Conservation (phyloP, 169 alveolate species). For the Cystoisospora suis region DNA sequence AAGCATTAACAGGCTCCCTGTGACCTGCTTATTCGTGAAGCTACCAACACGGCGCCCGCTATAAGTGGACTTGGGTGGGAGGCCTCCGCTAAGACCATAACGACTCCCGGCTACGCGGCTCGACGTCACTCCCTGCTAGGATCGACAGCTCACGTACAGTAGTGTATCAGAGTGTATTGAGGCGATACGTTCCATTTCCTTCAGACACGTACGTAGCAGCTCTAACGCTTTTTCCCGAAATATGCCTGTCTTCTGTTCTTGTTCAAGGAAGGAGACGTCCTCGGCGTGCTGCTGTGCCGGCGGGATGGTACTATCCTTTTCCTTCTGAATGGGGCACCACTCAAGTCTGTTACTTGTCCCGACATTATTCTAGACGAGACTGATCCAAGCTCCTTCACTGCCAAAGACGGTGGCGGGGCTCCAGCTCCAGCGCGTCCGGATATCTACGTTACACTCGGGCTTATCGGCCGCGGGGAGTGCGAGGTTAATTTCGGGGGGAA, state of each 20-base stretch:
- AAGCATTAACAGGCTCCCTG: too few species aligned
- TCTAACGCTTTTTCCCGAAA: too few species aligned
- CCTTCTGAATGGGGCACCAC: slow-evolving; percentile 46
- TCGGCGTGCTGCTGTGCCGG: slow-evolving; percentile 50
- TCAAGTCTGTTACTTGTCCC: slow-evolving; percentile 4
- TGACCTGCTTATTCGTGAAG: too few species aligned
- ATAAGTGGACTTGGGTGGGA: too few species aligned
- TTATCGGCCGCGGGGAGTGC: slow-evolving; percentile 40
- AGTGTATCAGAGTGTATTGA: too few species aligned
- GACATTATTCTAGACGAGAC: slow-evolving; percentile 33
- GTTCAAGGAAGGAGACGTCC: slow-evolving; percentile 55
- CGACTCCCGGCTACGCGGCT: too few species aligned
- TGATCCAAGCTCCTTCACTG: slow-evolving; percentile 6
- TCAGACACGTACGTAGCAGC: too few species aligned
- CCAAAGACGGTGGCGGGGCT: neutral
- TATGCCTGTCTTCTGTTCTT: neutral
- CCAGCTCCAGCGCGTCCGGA: neutral
- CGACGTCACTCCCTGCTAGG: too few species aligned
- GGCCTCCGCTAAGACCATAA: too few species aligned
- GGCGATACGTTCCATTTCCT: too few species aligned
- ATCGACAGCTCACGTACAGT: too few species aligned
- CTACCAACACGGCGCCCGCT: too few species aligned
- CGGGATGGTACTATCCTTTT: slow-evolving; percentile 16
- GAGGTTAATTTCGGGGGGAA: slow-evolving; percentile 56
- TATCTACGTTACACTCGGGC: slow-evolving; percentile 46